Base-by-base conservation (phyloP, 2,329 filamentous ascomycete genomes). In the Fusarium albosuccineum region DNA sequence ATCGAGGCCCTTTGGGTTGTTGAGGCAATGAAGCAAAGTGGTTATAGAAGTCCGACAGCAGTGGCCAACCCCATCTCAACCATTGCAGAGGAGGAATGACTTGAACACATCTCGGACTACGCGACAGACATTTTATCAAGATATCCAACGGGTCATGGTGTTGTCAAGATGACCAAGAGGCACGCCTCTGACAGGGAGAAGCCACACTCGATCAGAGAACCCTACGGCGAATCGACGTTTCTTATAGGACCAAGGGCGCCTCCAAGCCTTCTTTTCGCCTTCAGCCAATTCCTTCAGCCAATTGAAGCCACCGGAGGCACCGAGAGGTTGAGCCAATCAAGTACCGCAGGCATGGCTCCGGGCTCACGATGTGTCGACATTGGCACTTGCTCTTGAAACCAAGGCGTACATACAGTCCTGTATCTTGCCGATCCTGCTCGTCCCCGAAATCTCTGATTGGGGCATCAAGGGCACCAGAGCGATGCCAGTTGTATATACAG, bases 101-200 rank as follows among this genome's bases (percentile, higher is more conserved):
- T 9, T 33, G 30, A 11, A 33, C 11, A 11, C 30, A 33, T 33
- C 9, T 33, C 30, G 11, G 6, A 11, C 9, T 33, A 3, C 30
- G 11, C 30, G 30, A 33, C 9, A 4, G 30, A 33, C 30, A 4
- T 33, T 33, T 37, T n/a, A 37, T 22, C 22, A 22, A 22, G 3
- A 37, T 14, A 8, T 40, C n/a, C 8, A 17, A n/a, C 7, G 16
- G n/a, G 37, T 17, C 37, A 42, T 55, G 49, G 3, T 39, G 29
- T 17, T 59, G 40, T 64, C 60, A 60, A 64, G 1, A 51, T 64
- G 44, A 64, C 34, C 33, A 14, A 27, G 17, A 22, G 55, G 55
- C 6, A n/a, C 14, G 11, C 34, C 8, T 10, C 16, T 7, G 26
- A 17, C 29, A 33, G 14, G 14, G n/a, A 6, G 9, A 41, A n/a